Percentiles rank a stretch among this genome's conserved stretches.
Conservation (phyloP, 2,329 filamentous ascomycete species). For the Monilinia laxa region DNA sequence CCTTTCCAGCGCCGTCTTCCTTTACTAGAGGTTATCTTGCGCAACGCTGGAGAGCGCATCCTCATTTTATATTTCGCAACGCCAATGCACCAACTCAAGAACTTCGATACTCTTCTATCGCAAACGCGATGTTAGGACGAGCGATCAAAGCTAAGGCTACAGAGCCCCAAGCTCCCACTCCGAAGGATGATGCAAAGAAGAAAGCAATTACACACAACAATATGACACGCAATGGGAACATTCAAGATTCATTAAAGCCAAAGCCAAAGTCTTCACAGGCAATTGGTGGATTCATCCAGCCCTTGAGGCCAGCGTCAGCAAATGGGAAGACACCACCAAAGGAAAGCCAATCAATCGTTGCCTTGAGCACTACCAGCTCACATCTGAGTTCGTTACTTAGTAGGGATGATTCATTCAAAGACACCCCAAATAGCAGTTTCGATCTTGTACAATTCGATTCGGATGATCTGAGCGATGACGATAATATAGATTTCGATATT, state of each 20-base stretch:
- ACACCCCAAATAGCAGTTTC: conserved; percentile 43
- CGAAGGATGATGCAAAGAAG: conserved; percentile 44
- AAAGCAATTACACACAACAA: conserved; percentile 59
- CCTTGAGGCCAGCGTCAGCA: conserved; percentile 30
- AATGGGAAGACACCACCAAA: conserved; percentile 27
- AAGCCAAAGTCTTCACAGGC: conserved; percentile 43
- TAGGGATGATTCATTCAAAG: conserved; percentile 51
- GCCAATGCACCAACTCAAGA: conserved; percentile 30
- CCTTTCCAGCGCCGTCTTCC: conserved; percentile 34
- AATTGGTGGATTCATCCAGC: conserved; percentile 40
- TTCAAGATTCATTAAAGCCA: conserved; percentile 51
- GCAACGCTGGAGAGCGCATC: conserved; percentile 35
- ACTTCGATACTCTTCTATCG: conserved; percentile 37
- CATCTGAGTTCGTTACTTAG: conserved; percentile 46
- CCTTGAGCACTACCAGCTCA: conserved; percentile 36
- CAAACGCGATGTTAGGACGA: conserved; percentile 41
- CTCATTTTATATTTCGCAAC: conserved; percentile 25
- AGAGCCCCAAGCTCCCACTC: conserved; percentile 25
- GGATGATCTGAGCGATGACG: conserved; percentile 85
- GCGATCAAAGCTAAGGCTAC: conserved; percentile 32
- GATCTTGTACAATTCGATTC: conserved; percentile 61
- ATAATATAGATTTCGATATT: conserved; percentile 69
- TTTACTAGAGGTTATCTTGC: conserved; percentile 34
- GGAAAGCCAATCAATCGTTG: conserved; percentile 19
- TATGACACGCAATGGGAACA: conserved; percentile 50